Evolutionary conservation across 228 moss, liverwort and hornwort genomes (phyloP).

Genomic region (Sphagnum fallax): DNA sequence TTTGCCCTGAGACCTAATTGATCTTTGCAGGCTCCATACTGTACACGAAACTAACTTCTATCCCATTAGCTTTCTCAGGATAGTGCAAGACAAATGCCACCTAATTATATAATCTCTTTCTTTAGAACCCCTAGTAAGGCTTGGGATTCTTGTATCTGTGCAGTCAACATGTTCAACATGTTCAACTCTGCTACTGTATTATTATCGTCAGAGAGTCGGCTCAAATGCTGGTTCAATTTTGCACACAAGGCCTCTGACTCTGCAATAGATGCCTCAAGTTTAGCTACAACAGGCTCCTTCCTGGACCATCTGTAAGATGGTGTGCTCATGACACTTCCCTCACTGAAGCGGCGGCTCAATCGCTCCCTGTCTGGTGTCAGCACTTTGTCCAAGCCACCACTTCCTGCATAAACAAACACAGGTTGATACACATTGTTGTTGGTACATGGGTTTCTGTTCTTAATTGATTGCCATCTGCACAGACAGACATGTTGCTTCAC

Average conservation of each 20-base stretch:
- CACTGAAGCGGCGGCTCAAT: constrained; percentile 35
- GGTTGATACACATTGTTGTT: neutral
- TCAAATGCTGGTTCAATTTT: constrained; percentile 43
- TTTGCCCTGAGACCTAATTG: too few relatives aligned
- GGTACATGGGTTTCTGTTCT: neutral
- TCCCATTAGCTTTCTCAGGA: too few relatives aligned
- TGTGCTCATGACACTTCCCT: constrained; percentile 31
- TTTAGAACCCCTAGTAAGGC: constrained; percentile 47
- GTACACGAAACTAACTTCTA: too few relatives aligned
- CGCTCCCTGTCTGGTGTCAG: constrained; percentile 63
- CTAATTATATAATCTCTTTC: constrained; percentile 20
- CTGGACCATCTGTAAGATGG: constrained; percentile 38
- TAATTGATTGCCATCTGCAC: neutral
- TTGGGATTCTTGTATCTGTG: constrained; percentile 56
- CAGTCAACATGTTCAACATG: constrained; percentile 26
- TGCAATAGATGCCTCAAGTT: constrained; percentile 62
- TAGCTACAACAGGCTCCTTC: constrained; percentile 42
- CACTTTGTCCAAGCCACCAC: constrained; percentile 70
- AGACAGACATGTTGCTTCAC: neutral
- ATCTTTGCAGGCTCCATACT: too few relatives aligned
- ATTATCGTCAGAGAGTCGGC: constrained; percentile 17
- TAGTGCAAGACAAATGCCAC: too few relatives aligned
- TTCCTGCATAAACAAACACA: constrained; percentile 34
- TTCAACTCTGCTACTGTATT: constrained; percentile 31
- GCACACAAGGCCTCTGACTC: constrained; percentile 57